phyloP scores from a whole-genome alignment of 768 basidiomycete genomes.

The Pleurotus pulmonarius region DNA sequence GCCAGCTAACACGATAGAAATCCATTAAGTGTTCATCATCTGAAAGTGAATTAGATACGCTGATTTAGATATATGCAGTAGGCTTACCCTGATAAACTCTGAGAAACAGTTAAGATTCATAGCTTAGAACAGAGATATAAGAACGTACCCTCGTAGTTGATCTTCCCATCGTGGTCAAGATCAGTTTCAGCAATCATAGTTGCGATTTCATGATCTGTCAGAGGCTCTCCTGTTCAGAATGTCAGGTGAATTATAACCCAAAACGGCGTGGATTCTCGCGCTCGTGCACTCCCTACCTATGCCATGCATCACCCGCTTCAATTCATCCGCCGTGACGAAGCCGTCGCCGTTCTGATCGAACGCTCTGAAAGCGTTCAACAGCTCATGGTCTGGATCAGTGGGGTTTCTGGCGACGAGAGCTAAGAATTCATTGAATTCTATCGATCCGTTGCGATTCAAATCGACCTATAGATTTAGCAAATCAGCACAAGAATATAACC shows the following conservation, averaged over 20 bases:
- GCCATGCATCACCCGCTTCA: slow-evolving; percentile 89
- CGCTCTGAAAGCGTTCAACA: slow-evolving; percentile 49
- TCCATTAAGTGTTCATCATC: too few species aligned
- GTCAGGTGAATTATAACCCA: not conserved
- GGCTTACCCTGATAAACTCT: not conserved
- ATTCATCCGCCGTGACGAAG: slow-evolving; percentile 80
- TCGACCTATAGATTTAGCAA: slow-evolving; percentile 25
- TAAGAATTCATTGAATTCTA: slow-evolving; percentile 46
- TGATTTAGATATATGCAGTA: not conserved
- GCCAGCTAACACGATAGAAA: too few species aligned
- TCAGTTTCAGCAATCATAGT: slow-evolving; percentile 5
- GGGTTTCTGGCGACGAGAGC: slow-evolving; percentile 41
- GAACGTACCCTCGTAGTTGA: slow-evolving; percentile 1
- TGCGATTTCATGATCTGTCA: not conserved
- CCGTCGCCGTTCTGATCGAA: slow-evolving; percentile 97
- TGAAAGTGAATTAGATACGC: too few species aligned
- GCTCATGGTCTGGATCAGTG: slow-evolving; percentile 40
- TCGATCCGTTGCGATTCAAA: slow-evolving; percentile 38
- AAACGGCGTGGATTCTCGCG: not conserved
- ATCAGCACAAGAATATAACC: not conserved
- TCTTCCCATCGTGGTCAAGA: not conserved
- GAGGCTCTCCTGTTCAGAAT: not conserved
- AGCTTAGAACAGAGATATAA: not conserved
- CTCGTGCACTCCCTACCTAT: slow-evolving; percentile 49
- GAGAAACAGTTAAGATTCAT: not conserved